These are phyloP conservation scores for Nannizziopsis arthrosporioides DNA, from an alignment of 2,329 filamentous ascomycete species.

Conservation along the genomic window DNA sequence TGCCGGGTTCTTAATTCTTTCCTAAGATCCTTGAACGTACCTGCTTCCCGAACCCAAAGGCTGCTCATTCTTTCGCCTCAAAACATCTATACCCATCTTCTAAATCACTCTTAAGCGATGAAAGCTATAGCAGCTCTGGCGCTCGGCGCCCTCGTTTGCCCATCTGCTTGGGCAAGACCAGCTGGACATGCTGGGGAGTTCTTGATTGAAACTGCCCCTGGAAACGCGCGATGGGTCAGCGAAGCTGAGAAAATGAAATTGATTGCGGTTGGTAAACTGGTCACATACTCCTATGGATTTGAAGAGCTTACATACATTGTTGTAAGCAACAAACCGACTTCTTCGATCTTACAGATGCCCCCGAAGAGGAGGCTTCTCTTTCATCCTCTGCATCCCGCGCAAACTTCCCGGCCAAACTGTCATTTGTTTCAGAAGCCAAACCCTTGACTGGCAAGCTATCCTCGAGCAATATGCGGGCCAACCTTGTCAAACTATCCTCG, in stretches of 20 bases:
- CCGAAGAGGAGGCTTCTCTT: conserved; percentile 25
- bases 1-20: too few species aligned
- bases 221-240: conserved; percentile 73
- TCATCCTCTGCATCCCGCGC: not conserved
- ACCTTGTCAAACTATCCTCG: conserved; percentile 4
- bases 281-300: not conserved
- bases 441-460: not conserved
- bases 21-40: not conserved
- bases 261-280: conserved; percentile 50
- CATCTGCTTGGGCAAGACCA: conserved; percentile 23
- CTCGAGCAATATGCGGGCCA: not conserved
- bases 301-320: conserved; percentile 1
- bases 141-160: conserved; percentile 19
- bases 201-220: conserved; percentile 71
- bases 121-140: conserved; percentile 27
- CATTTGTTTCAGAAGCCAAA: not conserved
- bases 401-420: conserved; percentile 1
- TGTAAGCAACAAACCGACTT: conserved; percentile 67
- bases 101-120: conserved; percentile 19
- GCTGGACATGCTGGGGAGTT: conserved; percentile 34
- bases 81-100: not conserved
- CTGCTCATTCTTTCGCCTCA: too few species aligned
- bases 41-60: not conserved
- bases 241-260: conserved; percentile 93
- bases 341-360: conserved; percentile 76